A percentile compares a stretch with the other conserved stretches of the same genome.
Evolutionary conservation across 2,329 filamentous ascomycete species (phyloP).

Genomic region (Colletotrichum tropicicola): DNA sequence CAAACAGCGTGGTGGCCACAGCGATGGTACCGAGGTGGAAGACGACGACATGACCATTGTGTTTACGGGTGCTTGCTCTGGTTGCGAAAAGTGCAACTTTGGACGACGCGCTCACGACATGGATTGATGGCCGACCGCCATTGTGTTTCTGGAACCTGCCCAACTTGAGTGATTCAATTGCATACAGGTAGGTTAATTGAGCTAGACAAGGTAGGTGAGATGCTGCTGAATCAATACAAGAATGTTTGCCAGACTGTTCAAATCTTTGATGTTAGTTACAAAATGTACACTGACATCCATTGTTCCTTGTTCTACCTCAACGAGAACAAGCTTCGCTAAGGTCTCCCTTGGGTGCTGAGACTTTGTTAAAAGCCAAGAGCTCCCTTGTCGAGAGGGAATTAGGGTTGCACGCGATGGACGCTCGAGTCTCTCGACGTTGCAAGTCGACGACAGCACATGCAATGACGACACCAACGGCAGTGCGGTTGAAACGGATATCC

Average conservation of each 20-base stretch:
- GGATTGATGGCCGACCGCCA: neutral
- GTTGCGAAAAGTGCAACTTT: neutral
- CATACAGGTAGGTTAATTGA: no score
- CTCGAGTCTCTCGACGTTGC: neutral
- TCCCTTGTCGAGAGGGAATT: neutral
- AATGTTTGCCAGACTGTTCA: no score
- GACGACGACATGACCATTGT: neutral
- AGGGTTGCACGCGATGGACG: neutral
- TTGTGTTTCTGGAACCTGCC: neutral
- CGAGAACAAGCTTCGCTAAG: no score
- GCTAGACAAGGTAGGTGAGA: no score
- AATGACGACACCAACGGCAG: neutral
- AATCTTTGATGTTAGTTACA: no score
- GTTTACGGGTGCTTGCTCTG: neutral
- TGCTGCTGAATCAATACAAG: no score
- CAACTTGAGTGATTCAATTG: neutral
- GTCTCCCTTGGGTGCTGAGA: no score
- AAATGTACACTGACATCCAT: no score
- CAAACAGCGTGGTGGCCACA: neutral
- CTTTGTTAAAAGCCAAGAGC: no score
- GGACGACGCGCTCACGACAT: neutral
- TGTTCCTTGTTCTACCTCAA: no score
- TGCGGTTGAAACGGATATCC: neutral
- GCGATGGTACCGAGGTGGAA: neutral
- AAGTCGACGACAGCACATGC: neutral